A percentile compares a stretch with the other conserved stretches of the same genome.
Conservation (phyloP, 129 eudicot species). For the Pittosporum tobira region DNA sequence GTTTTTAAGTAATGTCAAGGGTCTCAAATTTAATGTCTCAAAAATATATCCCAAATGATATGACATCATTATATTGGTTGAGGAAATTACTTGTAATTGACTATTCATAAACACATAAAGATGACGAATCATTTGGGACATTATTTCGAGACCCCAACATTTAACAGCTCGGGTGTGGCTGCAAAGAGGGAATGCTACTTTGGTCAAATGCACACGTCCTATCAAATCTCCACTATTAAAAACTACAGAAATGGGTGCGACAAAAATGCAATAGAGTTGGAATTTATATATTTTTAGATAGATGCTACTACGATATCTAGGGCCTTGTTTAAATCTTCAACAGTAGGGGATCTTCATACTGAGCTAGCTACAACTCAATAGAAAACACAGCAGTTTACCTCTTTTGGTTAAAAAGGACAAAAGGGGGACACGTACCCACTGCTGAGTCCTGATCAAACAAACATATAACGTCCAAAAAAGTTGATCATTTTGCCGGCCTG, state of each 20-base stretch:
- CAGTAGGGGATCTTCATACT: constrained; percentile 13
- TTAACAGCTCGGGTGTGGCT: too few relatives aligned
- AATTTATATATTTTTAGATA: not conserved
- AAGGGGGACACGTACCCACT: constrained; percentile 11
- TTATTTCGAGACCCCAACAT: too few relatives aligned
- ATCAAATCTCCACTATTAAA: not conserved
- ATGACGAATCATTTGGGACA: too few relatives aligned
- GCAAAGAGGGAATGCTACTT: too few relatives aligned
- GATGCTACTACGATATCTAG: not conserved
- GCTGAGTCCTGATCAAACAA: constrained; percentile 13
- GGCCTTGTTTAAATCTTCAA: not conserved
- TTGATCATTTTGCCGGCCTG: constrained; percentile 13
- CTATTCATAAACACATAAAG: too few relatives aligned
- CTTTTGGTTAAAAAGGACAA: constrained; percentile 12
- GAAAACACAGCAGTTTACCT: constrained; percentile 9
- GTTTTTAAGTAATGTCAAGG: too few relatives aligned
- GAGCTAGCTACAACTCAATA: constrained; percentile 32
- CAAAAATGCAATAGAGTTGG: not conserved
- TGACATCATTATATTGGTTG: too few relatives aligned
- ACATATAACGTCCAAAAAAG: constrained; percentile 8
- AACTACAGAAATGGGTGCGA: not conserved
- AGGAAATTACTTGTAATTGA: too few relatives aligned
- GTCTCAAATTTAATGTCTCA: too few relatives aligned
- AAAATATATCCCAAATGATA: too few relatives aligned
- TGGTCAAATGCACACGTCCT: not conserved